Conservation (phyloP, 345 rosid species). For the Euphorbia pulcherrima region DNA sequence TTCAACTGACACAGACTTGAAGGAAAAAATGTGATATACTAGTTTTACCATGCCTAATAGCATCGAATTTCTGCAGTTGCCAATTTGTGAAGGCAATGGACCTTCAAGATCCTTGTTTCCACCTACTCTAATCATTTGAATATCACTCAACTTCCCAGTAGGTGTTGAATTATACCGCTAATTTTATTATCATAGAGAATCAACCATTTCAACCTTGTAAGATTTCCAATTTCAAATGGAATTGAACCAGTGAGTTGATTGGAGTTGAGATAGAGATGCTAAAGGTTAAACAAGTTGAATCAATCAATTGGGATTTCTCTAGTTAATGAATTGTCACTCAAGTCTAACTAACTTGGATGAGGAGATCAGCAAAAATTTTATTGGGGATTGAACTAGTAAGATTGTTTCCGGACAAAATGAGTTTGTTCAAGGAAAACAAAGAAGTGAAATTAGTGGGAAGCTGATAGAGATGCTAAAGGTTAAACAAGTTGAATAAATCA, state of each 20-base stretch:
- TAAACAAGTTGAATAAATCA: constrained; percentile 41
- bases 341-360: constrained; percentile 40
- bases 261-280: constrained; percentile 55
- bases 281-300: constrained; percentile 46
- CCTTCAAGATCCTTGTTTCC: constrained; percentile 84
- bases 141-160: constrained; percentile 51
- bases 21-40: constrained; percentile 80
- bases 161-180: constrained; percentile 52
- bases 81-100: constrained; percentile 60
- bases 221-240: constrained; percentile 57
- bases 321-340: constrained; percentile 63
- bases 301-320: constrained; percentile 65
- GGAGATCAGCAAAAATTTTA: constrained; percentile 41
- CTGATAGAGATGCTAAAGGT: too few relatives aligned
- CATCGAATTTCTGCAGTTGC: constrained; percentile 56
- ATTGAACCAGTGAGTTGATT: constrained; percentile 65
- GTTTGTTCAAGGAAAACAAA: too few relatives aligned
- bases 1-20: constrained; percentile 55
- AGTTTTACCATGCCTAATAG: constrained; percentile 76
- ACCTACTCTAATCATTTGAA: constrained; percentile 66
- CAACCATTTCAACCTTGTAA: constrained; percentile 45
- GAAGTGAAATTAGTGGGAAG: too few relatives aligned
- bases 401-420: constrained; percentile 50
- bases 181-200: constrained; percentile 65
- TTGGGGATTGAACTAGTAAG: constrained; percentile 65